Conservation (phyloP, 352 stramenopile species). For the Hyaloperonospora arabidopsidis region DNA sequence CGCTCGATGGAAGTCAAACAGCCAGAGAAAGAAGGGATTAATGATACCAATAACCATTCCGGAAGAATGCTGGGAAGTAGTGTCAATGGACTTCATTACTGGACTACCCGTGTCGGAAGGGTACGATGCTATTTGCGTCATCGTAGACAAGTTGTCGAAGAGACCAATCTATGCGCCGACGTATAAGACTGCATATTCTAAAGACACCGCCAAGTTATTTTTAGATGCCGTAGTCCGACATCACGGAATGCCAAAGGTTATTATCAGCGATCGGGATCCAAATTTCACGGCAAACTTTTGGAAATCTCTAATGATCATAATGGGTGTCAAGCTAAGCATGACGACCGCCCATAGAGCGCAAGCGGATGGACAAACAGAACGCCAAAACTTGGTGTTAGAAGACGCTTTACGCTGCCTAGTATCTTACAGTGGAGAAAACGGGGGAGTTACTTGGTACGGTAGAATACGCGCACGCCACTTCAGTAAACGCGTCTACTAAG, state of each 20-base stretch:
- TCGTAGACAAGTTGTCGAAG: background rate
- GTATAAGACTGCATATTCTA: background rate
- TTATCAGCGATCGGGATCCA: conserved; percentile 8
- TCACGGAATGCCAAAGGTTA: background rate
- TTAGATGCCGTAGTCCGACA: background rate
- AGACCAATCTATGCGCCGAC: background rate
- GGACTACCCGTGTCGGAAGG: conserved; percentile 11
- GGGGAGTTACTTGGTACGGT: background rate
- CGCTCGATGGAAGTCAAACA: conserved; percentile 7
- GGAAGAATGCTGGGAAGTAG: conserved; percentile 1
- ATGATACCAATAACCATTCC: background rate
- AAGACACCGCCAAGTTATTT: background rate
- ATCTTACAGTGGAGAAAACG: conserved; percentile 3
- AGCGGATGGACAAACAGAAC: conserved; percentile 3
- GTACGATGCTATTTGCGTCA: background rate
- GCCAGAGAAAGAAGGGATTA: conserved; percentile 1
- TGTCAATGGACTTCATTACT: conserved; percentile 25
- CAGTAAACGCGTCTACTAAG: conserved; percentile 1
- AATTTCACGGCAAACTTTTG: background rate
- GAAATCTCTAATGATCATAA: background rate
- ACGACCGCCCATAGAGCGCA: background rate
- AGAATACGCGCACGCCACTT: background rate
- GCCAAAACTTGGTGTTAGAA: conserved; percentile 15
- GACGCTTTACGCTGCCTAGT: conserved; percentile 14
- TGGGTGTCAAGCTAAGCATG: conserved; percentile 2